Percentiles rank a stretch among this genome's conserved stretches.
Conservation (phyloP, 495 filamentous ascomycete species). For the Podospora didyma region DNA sequence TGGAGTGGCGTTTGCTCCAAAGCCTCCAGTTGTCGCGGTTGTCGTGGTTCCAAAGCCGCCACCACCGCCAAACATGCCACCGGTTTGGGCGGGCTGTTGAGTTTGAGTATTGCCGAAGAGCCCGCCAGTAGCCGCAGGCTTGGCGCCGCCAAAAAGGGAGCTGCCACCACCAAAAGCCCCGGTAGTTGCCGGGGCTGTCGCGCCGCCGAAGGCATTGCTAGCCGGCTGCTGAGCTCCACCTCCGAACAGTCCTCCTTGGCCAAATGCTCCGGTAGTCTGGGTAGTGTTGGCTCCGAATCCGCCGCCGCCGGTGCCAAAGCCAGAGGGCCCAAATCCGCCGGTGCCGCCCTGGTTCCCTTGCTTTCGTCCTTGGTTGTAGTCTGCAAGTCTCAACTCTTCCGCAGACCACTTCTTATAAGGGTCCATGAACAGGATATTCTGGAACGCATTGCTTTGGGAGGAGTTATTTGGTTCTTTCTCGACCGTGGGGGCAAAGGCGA, state of each 20-base stretch:
- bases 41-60: slow-evolving; percentile 29
- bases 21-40: slow-evolving; percentile 35
- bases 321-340: slow-evolving; percentile 74
- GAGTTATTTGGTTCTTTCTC: slow-evolving; percentile 72
- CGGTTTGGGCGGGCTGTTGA: slow-evolving; percentile 16
- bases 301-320: slow-evolving; percentile 47
- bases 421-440: slow-evolving; percentile 82
- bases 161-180: slow-evolving; percentile 41
- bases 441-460: slow-evolving; percentile 64
- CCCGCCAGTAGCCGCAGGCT: slow-evolving; percentile 30
- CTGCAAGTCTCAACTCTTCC: slow-evolving; percentile 83
- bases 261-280: slow-evolving; percentile 42
- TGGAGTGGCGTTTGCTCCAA: slow-evolving; percentile 29
- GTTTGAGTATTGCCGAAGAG: slow-evolving; percentile 29
- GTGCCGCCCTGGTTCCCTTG: slow-evolving; percentile 75
- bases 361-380: slow-evolving; percentile 83
- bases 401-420: slow-evolving; percentile 85
- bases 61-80: slow-evolving; percentile 24
- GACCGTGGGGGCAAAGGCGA: slow-evolving; percentile 65
- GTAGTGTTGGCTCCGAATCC: slow-evolving; percentile 43
- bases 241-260: slow-evolving; percentile 45
- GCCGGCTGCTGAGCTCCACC: slow-evolving; percentile 21
- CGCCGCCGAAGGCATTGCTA: slow-evolving; percentile 36
- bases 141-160: slow-evolving; percentile 45
- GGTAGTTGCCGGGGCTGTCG: slow-evolving; percentile 36